Conservation (phyloP, 2,329 filamentous ascomycete species). For the Alternaria tenuissima region DNA sequence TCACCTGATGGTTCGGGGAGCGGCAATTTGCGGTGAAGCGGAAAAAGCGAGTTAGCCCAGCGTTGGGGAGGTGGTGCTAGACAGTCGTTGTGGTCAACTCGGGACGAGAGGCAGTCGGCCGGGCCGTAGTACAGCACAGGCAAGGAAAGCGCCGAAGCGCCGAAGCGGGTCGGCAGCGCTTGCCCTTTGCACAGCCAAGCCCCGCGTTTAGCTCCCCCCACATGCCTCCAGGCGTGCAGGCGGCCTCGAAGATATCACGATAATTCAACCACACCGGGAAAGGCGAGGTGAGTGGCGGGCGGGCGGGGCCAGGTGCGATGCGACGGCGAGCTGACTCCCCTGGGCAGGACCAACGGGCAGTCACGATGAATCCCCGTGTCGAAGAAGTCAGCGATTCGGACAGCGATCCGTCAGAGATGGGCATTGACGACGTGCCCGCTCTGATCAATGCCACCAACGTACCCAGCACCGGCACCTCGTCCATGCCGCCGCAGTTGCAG, state of each 20-base stretch:
- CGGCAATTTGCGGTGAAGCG: slow-evolving; percentile 12
- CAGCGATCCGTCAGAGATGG: slow-evolving; percentile 69
- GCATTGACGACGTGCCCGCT: slow-evolving; percentile 84
- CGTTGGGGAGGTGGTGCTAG: slow-evolving; percentile 6
- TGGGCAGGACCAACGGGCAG: slow-evolving; percentile 1
- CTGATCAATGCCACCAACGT: slow-evolving; percentile 54
- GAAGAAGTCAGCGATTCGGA: slow-evolving; percentile 92
- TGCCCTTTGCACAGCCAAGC: slow-evolving; percentile 13
- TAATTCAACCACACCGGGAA: not conserved
- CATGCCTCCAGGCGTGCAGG: slow-evolving; percentile 4
- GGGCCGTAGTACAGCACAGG: slow-evolving; percentile 6
- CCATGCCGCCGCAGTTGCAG: slow-evolving; percentile 39
- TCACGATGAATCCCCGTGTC: slow-evolving; percentile 71
- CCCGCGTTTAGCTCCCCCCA: slow-evolving; percentile 20
- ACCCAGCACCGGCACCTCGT: slow-evolving; percentile 34
- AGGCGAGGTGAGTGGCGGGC: slow-evolving; percentile 9
- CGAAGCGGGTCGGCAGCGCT: slow-evolving; percentile 9
- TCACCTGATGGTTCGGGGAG: not conserved
- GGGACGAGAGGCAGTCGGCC: slow-evolving; percentile 6
- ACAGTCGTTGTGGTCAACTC: slow-evolving; percentile 1
- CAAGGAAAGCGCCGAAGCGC: not conserved
- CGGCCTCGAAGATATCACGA: slow-evolving; percentile 9
- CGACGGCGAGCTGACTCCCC: slow-evolving; percentile 46
- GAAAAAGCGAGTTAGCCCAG: not conserved
- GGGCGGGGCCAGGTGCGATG: too few species aligned